Evolutionary conservation across 208 protist species (phyloP).

Genomic region (Vickermania spadyakhi): DNA sequence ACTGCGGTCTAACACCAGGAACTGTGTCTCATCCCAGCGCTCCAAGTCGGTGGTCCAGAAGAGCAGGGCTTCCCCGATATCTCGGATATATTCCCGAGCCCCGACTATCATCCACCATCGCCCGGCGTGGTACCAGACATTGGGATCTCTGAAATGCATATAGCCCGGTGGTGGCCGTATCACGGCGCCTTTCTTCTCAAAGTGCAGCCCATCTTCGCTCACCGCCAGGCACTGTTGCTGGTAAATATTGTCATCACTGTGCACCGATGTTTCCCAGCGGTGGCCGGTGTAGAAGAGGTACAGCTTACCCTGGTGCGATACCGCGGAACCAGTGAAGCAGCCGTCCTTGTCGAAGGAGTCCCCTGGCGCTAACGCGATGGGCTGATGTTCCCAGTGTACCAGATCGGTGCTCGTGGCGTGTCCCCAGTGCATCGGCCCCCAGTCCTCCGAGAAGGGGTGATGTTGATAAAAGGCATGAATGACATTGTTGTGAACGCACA

Average conservation of each 20-base stretch:
- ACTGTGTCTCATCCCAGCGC: slow-evolving; percentile 23
- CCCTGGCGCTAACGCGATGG: slow-evolving; percentile 26
- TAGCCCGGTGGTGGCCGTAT: slow-evolving; percentile 18
- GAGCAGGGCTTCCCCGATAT: slow-evolving; percentile 27
- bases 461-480: slow-evolving; percentile 49
- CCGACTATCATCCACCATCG: slow-evolving; percentile 35
- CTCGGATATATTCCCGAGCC: slow-evolving; percentile 15
- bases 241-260: slow-evolving; percentile 13
- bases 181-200: slow-evolving; percentile 23
- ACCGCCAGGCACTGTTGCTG: slow-evolving; percentile 51
- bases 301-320: slow-evolving; percentile 21
- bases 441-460: slow-evolving; percentile 28
- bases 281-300: slow-evolving; percentile 54
- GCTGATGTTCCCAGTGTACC: slow-evolving; percentile 30
- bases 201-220: slow-evolving; percentile 26
- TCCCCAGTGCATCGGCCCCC: slow-evolving; percentile 47
- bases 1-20: slow-evolving; percentile 20
- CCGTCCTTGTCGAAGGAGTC: slow-evolving; percentile 29
- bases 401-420: slow-evolving; percentile 30
- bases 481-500: slow-evolving; percentile 21
- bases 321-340: slow-evolving; percentile 39
- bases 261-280: slow-evolving; percentile 13
- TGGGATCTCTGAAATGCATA: slow-evolving; percentile 34
- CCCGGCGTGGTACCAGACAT: slow-evolving; percentile 22
- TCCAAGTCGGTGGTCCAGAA: slow-evolving; percentile 19